Conservation (phyloP, 1,284 basidiomycete species). For the Ceratobasidium sp. region DNA sequence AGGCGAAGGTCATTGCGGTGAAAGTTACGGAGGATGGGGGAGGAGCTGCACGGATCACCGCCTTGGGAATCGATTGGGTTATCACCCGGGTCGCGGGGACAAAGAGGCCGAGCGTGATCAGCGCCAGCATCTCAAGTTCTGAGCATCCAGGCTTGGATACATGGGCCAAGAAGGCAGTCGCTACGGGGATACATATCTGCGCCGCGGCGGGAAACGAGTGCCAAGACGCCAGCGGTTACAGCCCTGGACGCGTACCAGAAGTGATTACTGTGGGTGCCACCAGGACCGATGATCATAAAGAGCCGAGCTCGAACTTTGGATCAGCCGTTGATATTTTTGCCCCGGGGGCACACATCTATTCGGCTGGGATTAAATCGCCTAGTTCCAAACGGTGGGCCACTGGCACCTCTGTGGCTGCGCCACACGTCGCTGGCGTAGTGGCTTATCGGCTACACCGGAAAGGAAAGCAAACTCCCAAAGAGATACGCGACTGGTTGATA, state of each 20-base stretch:
- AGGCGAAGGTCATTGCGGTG: conserved; percentile 81
- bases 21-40: conserved; percentile 96
- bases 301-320: conserved; percentile 65
- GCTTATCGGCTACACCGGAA: conserved; percentile 41
- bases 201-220: conserved; percentile 52
- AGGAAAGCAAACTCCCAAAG: background rate
- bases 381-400: conserved; percentile 12
- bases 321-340: conserved; percentile 58
- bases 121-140: conserved; percentile 46
- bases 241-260: conserved; percentile 55
- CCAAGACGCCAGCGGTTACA: conserved; percentile 57
- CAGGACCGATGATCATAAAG: conserved; percentile 54
- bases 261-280: conserved; percentile 58
- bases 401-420: conserved; percentile 49
- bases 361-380: conserved; percentile 44
- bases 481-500: no score
- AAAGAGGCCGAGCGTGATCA: conserved; percentile 46
- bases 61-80: conserved; percentile 46
- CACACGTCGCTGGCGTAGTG: conserved; percentile 48
- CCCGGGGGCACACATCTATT: conserved; percentile 57
- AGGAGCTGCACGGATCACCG: conserved; percentile 81
- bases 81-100: conserved; percentile 22
- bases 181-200: conserved; percentile 44
- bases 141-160: conserved; percentile 40
- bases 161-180: conserved; percentile 6